Evolutionary conservation across 2,329 filamentous ascomycete species (phyloP).

Genomic region (Epichloe festucae): DNA sequence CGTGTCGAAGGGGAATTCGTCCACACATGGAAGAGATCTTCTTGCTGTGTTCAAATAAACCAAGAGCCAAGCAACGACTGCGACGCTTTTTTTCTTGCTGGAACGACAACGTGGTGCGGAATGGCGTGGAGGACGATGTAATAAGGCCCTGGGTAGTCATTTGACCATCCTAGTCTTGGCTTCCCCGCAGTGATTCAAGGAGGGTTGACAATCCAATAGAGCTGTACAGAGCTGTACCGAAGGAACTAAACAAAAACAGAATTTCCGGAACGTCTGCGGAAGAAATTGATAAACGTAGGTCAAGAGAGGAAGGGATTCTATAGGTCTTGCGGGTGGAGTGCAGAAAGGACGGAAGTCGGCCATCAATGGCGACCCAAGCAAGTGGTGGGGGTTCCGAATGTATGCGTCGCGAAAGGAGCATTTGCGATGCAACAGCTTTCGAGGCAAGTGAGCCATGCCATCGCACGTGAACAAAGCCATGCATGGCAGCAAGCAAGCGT

Average conservation of each 20-base stretch:
- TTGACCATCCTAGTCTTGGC: constrained; percentile 3
- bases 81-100: constrained; percentile 3
- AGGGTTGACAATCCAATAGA: background rate
- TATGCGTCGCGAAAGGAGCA: constrained; percentile 1
- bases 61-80: background rate
- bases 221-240: background rate
- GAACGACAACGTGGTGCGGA: constrained; percentile 2
- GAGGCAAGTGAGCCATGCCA: constrained; percentile 2
- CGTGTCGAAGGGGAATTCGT: background rate
- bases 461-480: constrained; percentile 1
- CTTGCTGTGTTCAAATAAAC: background rate
- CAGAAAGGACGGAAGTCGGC: background rate
- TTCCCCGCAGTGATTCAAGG: constrained; percentile 1
- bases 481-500: constrained; percentile 2
- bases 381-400: background rate
- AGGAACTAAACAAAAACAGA: background rate
- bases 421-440: constrained; percentile 4
- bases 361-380: constrained; percentile 1
- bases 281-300: background rate
- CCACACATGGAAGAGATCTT: background rate
- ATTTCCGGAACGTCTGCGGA: background rate
- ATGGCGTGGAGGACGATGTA: background rate
- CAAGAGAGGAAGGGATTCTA: background rate
- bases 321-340: constrained; percentile 2
- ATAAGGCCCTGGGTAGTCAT: constrained; percentile 1